Base-by-base conservation (phyloP, 225 moss, liverwort and hornwort species). In the Straminergon stramineum region DNA sequence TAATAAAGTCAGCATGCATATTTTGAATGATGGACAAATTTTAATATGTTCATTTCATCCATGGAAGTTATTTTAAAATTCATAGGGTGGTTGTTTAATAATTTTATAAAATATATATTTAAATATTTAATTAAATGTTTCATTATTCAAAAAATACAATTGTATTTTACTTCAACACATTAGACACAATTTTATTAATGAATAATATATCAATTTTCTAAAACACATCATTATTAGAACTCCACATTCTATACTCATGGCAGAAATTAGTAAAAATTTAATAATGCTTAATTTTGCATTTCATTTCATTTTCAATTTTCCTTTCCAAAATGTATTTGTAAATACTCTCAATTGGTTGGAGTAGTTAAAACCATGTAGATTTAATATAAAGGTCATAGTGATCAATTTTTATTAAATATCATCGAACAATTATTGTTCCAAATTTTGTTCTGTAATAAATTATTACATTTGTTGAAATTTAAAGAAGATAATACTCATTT, bases 321-420 rank as follows among this genome's bases (percentile, higher is more conserved):
- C 5, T 9, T 35, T 77, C 53, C 1, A 23, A 77, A 77, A 8
- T 35, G 9, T 35, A 35, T 34, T 35, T 77, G 35, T 5, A 35
- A 53, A 55, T 34, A 55, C 3, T 77, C 0, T 23, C 22, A 23
- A 77, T 23, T 55, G 5, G 6, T 30, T 75, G 31, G 30, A 35
- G 13, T 8, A 77, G 9, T 23, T 15, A 77, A 22, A 53, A 55
- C 0, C 0, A 0, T 5, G 2, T 13, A 52, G 21, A 32, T 76
- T 34, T 34, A 8, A 76, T 22, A 76, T 21, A 8, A 75, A 31
- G 75, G 32, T 75, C 7, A 75, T 51, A 32, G 31, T 51, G 20
- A 35, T 35, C 35, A 35, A 35, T 55, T 55, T 30, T 34, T 34
- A 9, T 16, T n/a, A 17, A n/a, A 27, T n/a, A 27, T 3, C 26